Conservation (phyloP, 495 filamentous ascomycete species). For the Penicillium lividum region DNA sequence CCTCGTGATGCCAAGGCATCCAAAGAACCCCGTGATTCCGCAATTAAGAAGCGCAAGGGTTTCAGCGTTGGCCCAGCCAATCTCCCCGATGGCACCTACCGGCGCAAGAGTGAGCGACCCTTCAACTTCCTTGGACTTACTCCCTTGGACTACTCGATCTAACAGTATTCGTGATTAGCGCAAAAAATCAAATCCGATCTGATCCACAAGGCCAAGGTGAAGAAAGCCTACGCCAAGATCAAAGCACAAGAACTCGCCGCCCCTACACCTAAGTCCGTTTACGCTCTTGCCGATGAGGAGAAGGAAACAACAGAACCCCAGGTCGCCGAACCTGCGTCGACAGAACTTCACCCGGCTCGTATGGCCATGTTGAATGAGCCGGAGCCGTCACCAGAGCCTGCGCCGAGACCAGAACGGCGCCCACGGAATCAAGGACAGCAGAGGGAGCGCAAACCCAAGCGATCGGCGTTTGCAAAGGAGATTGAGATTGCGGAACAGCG, state of each 20-base stretch:
- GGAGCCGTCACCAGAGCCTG: slow-evolving; percentile 23
- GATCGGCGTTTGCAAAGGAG: slow-evolving; percentile 75
- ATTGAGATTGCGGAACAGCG: slow-evolving; percentile 66
- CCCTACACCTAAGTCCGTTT: slow-evolving; percentile 32
- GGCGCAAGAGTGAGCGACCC: slow-evolving; percentile 70
- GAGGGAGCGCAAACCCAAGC: slow-evolving; percentile 52
- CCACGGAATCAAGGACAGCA: slow-evolving; percentile 21
- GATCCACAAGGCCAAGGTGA: slow-evolving; percentile 91
- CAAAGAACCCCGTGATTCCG: slow-evolving; percentile 39
- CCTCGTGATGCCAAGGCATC: slow-evolving; percentile 48
- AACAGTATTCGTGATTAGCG: slow-evolving; percentile 49
- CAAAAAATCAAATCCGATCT: slow-evolving; percentile 90
- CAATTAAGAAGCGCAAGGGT: slow-evolving; percentile 60
- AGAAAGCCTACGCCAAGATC: slow-evolving; percentile 89
- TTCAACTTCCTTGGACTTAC: background rate
- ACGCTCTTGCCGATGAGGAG: slow-evolving; percentile 32
- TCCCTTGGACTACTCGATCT: background rate
- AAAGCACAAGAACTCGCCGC: slow-evolving; percentile 59
- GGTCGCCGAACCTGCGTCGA: slow-evolving; percentile 32
- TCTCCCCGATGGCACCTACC: slow-evolving; percentile 87
- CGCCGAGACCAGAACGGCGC: slow-evolving; percentile 25
- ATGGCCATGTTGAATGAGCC: slow-evolving; percentile 64
- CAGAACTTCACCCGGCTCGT: slow-evolving; percentile 72
- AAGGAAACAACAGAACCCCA: background rate
- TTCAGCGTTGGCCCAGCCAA: slow-evolving; percentile 88